Conservation (phyloP, 345 rosid species). For the Populus simonii region DNA sequence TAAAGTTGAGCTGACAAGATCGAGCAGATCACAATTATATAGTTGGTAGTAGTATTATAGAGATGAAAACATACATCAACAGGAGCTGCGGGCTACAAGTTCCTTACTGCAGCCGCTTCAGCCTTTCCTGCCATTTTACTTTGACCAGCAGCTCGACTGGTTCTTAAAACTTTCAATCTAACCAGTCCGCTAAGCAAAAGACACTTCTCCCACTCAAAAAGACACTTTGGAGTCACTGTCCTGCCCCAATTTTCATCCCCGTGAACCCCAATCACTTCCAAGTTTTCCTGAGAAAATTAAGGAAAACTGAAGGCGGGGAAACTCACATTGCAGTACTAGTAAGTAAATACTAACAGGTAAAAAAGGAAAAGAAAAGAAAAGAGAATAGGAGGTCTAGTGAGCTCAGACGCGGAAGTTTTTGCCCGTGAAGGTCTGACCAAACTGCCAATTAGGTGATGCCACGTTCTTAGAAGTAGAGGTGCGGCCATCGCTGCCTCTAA, state of each 20-base stretch:
- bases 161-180: neutral
- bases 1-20: too few species aligned
- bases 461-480: slow-evolving; percentile 50
- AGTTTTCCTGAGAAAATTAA: slow-evolving; percentile 14
- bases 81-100: slow-evolving; percentile 75
- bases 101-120: slow-evolving; percentile 63
- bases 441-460: slow-evolving; percentile 48
- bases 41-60: neutral
- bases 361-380: too few species aligned
- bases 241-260: neutral
- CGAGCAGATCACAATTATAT: neutral
- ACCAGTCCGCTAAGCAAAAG: neutral
- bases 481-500: slow-evolving; percentile 45
- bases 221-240: neutral
- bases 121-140: slow-evolving; percentile 13
- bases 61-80: slow-evolving; percentile 2
- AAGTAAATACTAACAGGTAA: too few species aligned
- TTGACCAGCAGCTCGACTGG: neutral
- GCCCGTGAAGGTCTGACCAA: slow-evolving; percentile 54
- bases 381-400: too few species aligned
- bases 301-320: slow-evolving; percentile 17
- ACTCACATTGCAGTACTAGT: neutral
- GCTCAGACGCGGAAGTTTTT: slow-evolving; percentile 49
- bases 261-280: slow-evolving; percentile 6
- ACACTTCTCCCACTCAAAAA: neutral